Evolutionary conservation across 2,329 filamentous ascomycete species (phyloP).

Genomic region (Fusarium nodosum): DNA sequence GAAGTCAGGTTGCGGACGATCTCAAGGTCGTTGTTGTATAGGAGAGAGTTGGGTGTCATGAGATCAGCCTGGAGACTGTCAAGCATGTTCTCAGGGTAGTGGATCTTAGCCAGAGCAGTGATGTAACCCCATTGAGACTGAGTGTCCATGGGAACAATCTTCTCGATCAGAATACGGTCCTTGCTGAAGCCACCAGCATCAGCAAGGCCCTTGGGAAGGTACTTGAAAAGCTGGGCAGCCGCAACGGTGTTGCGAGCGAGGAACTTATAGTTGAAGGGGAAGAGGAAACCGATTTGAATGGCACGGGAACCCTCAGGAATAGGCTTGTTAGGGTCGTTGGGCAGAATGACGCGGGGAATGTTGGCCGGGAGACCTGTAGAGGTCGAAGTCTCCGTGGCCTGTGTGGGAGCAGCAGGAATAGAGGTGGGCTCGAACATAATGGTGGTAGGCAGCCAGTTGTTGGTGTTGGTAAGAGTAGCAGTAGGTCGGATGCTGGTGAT

Average conservation of each 20-base stretch:
- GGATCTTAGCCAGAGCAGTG: constrained; percentile 78
- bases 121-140: constrained; percentile 77
- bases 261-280: constrained; percentile 85
- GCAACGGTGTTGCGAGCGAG: constrained; percentile 79
- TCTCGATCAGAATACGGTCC: constrained; percentile 74
- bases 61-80: constrained; percentile 77
- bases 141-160: constrained; percentile 83
- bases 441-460: constrained; percentile 69
- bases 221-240: constrained; percentile 86
- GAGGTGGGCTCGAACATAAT: constrained; percentile 68
- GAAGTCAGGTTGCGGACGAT: constrained; percentile 80
- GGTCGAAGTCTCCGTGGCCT: constrained; percentile 58
- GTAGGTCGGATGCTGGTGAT: constrained; percentile 60
- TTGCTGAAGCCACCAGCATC: constrained; percentile 71
- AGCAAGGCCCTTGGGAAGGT: constrained; percentile 78
- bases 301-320: constrained; percentile 75
- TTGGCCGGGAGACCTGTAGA: constrained; percentile 71
- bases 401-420: constrained; percentile 46
- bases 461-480: constrained; percentile 60
- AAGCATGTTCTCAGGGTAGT: constrained; percentile 79
- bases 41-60: constrained; percentile 75
- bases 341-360: constrained; percentile 82
- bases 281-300: constrained; percentile 88
- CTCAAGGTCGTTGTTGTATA: constrained; percentile 78
- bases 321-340: constrained; percentile 67